Percentiles rank a stretch among this genome's conserved stretches.
Evolutionary conservation across 768 basidiomycete genomes (phyloP).

Genomic region (Naematelia aurantialba): DNA sequence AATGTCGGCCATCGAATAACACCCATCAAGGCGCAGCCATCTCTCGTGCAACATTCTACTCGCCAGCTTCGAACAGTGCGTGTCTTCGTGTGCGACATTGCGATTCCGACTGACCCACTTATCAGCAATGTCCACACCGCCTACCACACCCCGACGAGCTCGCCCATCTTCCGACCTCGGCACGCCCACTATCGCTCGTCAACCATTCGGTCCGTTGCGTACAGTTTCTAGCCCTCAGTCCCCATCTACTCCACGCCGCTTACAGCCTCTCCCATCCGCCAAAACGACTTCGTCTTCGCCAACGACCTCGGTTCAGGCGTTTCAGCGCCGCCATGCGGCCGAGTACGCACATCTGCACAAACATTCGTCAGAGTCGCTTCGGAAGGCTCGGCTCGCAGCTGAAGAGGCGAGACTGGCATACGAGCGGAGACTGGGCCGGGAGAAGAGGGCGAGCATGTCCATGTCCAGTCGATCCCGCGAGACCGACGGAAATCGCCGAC

Average conservation of each 20-base stretch:
- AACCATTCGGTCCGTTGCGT: neutral
- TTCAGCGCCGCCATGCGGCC: constrained; percentile 25
- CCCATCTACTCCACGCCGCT: neutral
- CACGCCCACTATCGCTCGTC: neutral
- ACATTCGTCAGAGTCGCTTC: constrained; percentile 8
- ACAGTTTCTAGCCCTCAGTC: neutral
- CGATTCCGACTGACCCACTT: neutral
- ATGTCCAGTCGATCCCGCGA: neutral
- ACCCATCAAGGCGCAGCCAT: too few relatives aligned
- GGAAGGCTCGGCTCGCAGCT: constrained; percentile 11
- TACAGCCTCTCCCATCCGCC: neutral
- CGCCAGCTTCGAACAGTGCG: too few relatives aligned
- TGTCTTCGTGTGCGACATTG: too few relatives aligned
- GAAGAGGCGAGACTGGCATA: constrained; percentile 26
- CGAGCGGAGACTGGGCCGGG: constrained; percentile 20
- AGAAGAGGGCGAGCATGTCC: constrained; percentile 21
- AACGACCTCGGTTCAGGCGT: constrained; percentile 8
- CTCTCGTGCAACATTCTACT: too few relatives aligned
- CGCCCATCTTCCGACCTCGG: constrained; percentile 1
- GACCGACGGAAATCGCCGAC: neutral
- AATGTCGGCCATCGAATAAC: too few relatives aligned
- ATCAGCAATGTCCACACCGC: neutral
- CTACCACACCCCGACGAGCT: neutral
- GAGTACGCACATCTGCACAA: constrained; percentile 34
- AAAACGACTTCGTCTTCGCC: neutral